Evolutionary conservation across 2,329 filamentous ascomycete genomes (phyloP).

Genomic region (Epichloe coenophiala): DNA sequence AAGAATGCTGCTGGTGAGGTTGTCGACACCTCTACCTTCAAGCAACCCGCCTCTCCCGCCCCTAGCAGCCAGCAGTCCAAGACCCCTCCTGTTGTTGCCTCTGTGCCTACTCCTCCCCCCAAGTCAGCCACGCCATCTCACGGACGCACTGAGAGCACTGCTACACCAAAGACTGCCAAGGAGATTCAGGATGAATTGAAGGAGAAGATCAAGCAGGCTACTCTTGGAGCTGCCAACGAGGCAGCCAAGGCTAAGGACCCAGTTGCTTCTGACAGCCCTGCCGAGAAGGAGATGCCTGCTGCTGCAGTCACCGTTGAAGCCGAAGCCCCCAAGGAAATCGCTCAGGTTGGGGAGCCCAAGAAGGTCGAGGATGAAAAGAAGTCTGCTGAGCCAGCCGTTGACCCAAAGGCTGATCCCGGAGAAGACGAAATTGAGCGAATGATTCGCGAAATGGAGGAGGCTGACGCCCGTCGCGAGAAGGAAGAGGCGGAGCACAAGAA

Average conservation of each 20-base stretch:
- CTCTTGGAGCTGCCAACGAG: conserved; percentile 19
- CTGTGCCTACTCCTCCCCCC: conserved; percentile 67
- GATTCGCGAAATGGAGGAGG: conserved; percentile 49
- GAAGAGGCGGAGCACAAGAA: conserved; percentile 33
- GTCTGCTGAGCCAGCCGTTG: conserved; percentile 16
- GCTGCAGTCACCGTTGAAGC: not conserved
- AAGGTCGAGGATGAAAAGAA: conserved; percentile 12
- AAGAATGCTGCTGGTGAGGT: conserved; percentile 71
- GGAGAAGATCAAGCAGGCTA: conserved; percentile 58
- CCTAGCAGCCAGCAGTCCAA: conserved; percentile 43
- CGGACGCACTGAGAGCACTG: conserved; percentile 55
- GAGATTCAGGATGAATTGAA: conserved; percentile 76
- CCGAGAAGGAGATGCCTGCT: conserved; percentile 7
- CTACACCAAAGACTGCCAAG: conserved; percentile 56
- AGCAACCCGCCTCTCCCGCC: conserved; percentile 43
- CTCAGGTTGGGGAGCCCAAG: not conserved
- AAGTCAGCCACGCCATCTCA: conserved; percentile 59
- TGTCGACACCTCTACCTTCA: conserved; percentile 52
- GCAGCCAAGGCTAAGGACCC: conserved; percentile 15
- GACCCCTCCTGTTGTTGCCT: conserved; percentile 57
- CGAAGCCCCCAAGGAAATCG: conserved; percentile 2
- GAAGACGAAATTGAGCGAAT: conserved; percentile 47
- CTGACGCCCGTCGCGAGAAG: conserved; percentile 35
- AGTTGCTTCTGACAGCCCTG: conserved; percentile 18
- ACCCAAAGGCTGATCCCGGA: conserved; percentile 26